These are phyloP conservation scores for Rubia tinctorum DNA, from an alignment of 305 asterid species.

Conservation along the genomic window DNA sequence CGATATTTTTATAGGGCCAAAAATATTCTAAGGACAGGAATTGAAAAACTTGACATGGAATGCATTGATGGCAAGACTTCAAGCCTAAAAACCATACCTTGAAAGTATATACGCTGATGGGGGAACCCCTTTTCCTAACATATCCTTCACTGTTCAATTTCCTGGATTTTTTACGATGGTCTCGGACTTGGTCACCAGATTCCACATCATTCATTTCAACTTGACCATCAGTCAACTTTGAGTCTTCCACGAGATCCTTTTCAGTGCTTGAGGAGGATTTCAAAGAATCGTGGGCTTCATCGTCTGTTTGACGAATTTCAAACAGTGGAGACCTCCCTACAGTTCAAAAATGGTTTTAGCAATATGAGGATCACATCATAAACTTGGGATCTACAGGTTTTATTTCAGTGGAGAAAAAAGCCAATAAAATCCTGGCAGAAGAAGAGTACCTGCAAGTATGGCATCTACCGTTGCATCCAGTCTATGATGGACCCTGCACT, in stretches of 20 bases:
- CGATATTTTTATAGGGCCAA: not conserved
- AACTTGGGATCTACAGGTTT: conserved; percentile 1
- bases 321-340: conserved; percentile 85
- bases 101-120: conserved; percentile 57
- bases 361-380: conserved; percentile 16
- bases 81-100: conserved; percentile 44
- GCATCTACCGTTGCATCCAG: conserved; percentile 95
- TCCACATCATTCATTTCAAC: conserved; percentile 24
- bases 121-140: conserved; percentile 41
- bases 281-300: conserved; percentile 34
- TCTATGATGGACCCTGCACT: conserved; percentile 87
- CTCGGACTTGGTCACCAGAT: conserved; percentile 41
- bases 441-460: conserved; percentile 63
- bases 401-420: not conserved
- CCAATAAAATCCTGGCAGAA: not conserved
- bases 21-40: not conserved
- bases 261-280: conserved; percentile 30
- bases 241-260: conserved; percentile 31
- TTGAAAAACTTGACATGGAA: conserved; percentile 10
- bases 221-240: conserved; percentile 22
- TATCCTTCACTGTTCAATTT: conserved; percentile 36
- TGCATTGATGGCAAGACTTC: conserved; percentile 12
- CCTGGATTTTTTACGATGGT: conserved; percentile 37
- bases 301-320: conserved; percentile 60
- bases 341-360: conserved; percentile 19